phyloP scores from a whole-genome alignment of 179 eudicot species.

The Beta lomatogona region DNA sequence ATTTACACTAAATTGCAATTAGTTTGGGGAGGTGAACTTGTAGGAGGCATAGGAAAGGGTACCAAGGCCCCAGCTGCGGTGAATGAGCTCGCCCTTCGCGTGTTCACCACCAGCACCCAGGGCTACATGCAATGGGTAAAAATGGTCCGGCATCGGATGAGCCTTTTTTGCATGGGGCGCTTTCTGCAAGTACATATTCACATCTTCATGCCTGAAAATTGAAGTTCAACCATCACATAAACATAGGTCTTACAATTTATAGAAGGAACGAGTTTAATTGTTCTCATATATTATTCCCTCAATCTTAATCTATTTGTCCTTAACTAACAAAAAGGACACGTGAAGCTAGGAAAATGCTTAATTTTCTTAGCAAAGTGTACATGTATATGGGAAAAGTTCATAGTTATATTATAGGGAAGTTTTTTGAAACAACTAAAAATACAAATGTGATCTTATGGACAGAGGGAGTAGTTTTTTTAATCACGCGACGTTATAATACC shows the following conservation, averaged over 20 bases:
- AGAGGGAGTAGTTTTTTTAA: no score
- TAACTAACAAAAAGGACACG: no score
- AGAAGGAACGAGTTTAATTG: not conserved
- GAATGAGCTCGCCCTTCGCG: constrained; percentile 64
- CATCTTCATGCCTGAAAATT: constrained; percentile 55
- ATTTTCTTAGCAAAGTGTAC: no score
- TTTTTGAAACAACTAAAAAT: no score
- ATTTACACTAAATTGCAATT: not conserved
- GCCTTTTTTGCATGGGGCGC: constrained; percentile 67
- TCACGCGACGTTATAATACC: no score
- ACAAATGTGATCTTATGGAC: no score
- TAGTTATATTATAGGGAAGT: no score
- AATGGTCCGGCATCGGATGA: constrained; percentile 76
- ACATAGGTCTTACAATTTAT: not conserved
- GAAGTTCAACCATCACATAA: not conserved
- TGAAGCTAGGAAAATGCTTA: no score
- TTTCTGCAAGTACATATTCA: constrained; percentile 50
- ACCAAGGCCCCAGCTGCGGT: constrained; percentile 60
- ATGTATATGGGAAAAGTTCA: no score
- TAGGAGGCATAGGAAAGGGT: constrained; percentile 73
- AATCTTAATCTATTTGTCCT: not conserved
- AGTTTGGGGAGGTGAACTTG: constrained; percentile 44
- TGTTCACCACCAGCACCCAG: constrained; percentile 67
- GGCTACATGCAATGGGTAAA: constrained; percentile 76
- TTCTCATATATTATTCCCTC: not conserved